Conservation (phyloP, 1,284 basidiomycete genomes). For the Jaminaea rosea region DNA sequence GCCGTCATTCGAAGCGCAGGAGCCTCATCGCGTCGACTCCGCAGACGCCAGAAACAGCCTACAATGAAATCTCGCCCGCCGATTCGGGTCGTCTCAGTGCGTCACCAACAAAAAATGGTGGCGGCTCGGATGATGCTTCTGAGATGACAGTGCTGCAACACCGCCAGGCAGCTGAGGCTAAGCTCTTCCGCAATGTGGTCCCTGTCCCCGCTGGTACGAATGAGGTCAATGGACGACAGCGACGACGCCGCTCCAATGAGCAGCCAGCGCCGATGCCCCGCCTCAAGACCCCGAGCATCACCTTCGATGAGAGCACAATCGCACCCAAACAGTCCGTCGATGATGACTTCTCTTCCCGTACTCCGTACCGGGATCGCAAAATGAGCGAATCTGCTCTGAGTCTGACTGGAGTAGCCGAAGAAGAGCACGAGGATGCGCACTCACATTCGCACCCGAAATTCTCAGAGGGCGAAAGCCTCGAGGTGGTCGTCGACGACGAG, state of each 20-base stretch:
- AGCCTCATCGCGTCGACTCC: background rate
- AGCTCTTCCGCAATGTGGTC: background rate
- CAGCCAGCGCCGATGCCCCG: background rate
- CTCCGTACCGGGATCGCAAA: conserved; percentile 36
- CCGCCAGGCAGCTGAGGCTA: background rate
- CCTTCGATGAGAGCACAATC: background rate
- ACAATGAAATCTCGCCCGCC: too few species aligned
- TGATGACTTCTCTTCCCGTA: conserved; percentile 20
- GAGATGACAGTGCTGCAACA: background rate
- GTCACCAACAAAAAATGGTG: too few species aligned
- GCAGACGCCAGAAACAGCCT: background rate
- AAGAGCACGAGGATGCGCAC: conserved; percentile 20
- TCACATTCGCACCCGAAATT: background rate
- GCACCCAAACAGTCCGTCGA: conserved; percentile 1
- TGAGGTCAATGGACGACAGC: background rate
- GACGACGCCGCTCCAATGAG: background rate
- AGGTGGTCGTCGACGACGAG: too few species aligned
- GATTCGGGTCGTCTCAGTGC: too few species aligned
- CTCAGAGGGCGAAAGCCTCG: too few species aligned
- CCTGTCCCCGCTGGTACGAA: background rate
- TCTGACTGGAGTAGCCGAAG: conserved; percentile 31
- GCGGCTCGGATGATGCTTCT: too few species aligned
- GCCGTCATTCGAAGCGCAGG: background rate
- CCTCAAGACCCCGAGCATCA: background rate
- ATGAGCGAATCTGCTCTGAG: conserved; percentile 36